Percentiles rank a stretch among this genome's conserved stretches.
phyloP scores from a whole-genome alignment of 192 early-diverging fungal species.

The Entomortierella beljakovae region DNA sequence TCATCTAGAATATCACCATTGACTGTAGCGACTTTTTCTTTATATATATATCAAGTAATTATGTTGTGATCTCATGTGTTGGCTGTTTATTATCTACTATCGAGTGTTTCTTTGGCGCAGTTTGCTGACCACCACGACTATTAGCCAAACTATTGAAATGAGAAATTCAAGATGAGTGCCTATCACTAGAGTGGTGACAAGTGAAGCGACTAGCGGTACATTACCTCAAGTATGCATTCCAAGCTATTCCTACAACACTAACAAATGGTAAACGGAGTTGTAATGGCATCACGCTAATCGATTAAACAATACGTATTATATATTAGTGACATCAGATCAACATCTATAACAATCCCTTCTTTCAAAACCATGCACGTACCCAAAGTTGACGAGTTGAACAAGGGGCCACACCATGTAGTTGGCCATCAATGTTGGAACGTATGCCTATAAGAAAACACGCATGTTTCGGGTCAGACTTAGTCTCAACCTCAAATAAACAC shows the following conservation, averaged over 20 bases:
- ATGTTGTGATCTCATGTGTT: too few species aligned
- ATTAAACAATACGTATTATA: too few species aligned
- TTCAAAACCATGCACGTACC: conserved; percentile 31
- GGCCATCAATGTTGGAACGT: conserved; percentile 67
- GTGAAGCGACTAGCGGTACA: neutral
- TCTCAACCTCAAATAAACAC: too few species aligned
- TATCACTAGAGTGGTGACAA: neutral
- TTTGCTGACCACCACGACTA: neutral
- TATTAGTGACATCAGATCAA: too few species aligned
- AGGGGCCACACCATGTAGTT: conserved; percentile 83
- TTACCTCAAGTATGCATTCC: conserved; percentile 81
- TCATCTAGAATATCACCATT: too few species aligned
- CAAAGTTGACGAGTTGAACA: conserved; percentile 80
- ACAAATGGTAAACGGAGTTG: conserved; percentile 76
- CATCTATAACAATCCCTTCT: too few species aligned
- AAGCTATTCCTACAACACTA: conserved; percentile 77
- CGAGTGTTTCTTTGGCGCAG: neutral
- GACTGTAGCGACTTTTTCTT: too few species aligned
- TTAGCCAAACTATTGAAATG: neutral
- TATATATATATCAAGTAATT: too few species aligned
- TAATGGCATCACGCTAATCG: conserved; percentile 65
- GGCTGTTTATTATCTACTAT: neutral
- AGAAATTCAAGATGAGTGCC: too few species aligned
- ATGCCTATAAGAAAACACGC: conserved; percentile 58
- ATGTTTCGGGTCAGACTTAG: too few species aligned